Base-by-base conservation (phyloP, 805 yeast genomes). In the Metschnikowia peoriensis region DNA sequence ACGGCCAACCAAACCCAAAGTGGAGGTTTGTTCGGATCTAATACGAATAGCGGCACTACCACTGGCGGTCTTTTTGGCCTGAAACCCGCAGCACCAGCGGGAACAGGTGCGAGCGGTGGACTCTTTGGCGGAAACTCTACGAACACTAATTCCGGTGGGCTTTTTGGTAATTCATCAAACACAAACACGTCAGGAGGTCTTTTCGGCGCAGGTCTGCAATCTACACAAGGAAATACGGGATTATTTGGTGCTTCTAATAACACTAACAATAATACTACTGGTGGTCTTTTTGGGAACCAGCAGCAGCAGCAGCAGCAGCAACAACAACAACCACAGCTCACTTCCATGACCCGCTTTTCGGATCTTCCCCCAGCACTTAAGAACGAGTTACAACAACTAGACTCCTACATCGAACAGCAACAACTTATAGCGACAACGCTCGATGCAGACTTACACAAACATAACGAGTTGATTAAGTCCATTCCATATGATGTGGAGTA, bases 291-390 rank as follows among this genome's bases (percentile, higher is more conserved):
- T 32, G 59, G 53, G 28, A 45, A 50, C 15, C 53, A 44, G 47
- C 55, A 50, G 32, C 54, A 53, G 29, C 76, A 73, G 40, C 77
- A 73, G 35, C 71, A 70, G 46, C 76, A 75, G 43, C 72, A 71
- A 41, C 77, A 69, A 9, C 83, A 73, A 52, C 65, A 72, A 48
- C 76, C 78, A 5, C 80, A 73, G 46, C 72, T 88, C 43, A 85
- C 87, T 10, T 83, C 91, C 12, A 82, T 88, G 84, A 85, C 93
- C 0, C 78, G 87, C 46, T 87, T 88, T 9, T 82, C 83, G 8
- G 93, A 87, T 54, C 70, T 88, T 39, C 92, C 94, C 2, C 85
- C 81, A n/a, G 78, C 71, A n/a, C 69, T 84, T 50, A 88, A 86
- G 61, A 79, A 72, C 54, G 89, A 88, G 63, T 71, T 88, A 38